Evolutionary conservation across 2,329 filamentous ascomycete genomes (phyloP), one percentile per base, ranked within the genome.

Genomic region (Aureobasidium pullulans): DNA sequence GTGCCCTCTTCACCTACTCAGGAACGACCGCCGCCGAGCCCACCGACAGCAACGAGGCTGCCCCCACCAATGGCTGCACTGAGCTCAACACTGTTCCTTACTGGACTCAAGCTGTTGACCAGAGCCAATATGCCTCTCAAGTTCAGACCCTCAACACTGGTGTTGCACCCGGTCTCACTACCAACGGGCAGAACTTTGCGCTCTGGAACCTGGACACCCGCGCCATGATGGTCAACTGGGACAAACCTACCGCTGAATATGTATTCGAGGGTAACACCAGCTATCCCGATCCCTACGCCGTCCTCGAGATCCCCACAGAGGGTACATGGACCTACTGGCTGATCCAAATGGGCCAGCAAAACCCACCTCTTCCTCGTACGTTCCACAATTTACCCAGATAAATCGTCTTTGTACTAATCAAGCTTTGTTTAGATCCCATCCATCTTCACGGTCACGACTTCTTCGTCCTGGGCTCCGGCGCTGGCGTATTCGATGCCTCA

Each of bases 311-410:
- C 10, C 70, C 72, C 2, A 69, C 64, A 13, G 67, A 68, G 46
- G 67, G 66, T 31, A 68, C 62, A 16, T 78, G 76, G 77, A 77
- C 75, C 32, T 75, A 76, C 62, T 80, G 76, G 76, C 73, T 76
- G 61, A 76, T 81, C 49, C 76, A 80, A 59, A 68, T 69, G 4
- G 71, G 28, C 19, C 47, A 53, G 9, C 29, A 47, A 13, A 34
- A 28, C 29, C 59, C 59, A 43, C 50, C 59, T 23, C 52, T 56
- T 6, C 52, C 52, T 16, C 52, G 46, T 31, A 40, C 52, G 8
- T 43, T 54, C 10, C 50, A 54, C 23, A 23, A 23, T n/a, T 29
- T 54, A n/a, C 50, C 42, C 50, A 39, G 50, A n/a, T 42, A 31
- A 42, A 23, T 23, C 23, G 49, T 31, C 23, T 11, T 23, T 34